Evolutionary conservation across 2,329 filamentous ascomycete species (phyloP).

Genomic region (Didymella pinodella): DNA sequence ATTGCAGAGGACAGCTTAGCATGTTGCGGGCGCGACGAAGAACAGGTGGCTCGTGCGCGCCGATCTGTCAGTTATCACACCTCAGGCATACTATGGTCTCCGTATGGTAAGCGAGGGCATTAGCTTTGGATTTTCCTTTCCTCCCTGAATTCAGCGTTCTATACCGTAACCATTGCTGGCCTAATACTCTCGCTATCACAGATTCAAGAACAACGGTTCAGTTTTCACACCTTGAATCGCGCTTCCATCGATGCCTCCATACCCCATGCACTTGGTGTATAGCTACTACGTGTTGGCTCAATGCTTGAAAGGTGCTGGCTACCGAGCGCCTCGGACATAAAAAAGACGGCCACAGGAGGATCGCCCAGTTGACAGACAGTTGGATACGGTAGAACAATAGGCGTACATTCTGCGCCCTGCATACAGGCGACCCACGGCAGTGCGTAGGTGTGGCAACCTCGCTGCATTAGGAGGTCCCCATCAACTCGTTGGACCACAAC

Average conservation of each 20-base stretch:
- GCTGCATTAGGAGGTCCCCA: not conserved
- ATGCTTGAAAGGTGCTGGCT: not conserved
- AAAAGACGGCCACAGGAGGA: not conserved
- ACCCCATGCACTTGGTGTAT: not conserved
- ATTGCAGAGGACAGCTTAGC: conserved; percentile 32
- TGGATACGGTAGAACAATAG: not conserved
- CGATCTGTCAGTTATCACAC: not conserved
- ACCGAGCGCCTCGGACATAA: not conserved
- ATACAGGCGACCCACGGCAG: not conserved
- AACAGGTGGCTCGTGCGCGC: conserved; percentile 4
- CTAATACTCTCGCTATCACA: no score
- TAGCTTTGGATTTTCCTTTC: no score
- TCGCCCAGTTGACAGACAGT: not conserved
- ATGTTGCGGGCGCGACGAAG: conserved; percentile 14
- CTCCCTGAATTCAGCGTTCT: no score
- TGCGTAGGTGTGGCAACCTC: not conserved
- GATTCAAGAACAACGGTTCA: no score
- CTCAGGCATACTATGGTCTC: no score
- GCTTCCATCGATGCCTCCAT: no score
- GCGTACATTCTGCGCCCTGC: not conserved
- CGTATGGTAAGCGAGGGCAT: no score
- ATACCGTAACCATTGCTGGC: no score
- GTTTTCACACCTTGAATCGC: no score
- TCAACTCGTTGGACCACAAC: not conserved
- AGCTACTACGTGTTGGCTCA: not conserved